phyloP scores from a whole-genome alignment of 495 filamentous ascomycete species.

The Podospora sp. region DNA sequence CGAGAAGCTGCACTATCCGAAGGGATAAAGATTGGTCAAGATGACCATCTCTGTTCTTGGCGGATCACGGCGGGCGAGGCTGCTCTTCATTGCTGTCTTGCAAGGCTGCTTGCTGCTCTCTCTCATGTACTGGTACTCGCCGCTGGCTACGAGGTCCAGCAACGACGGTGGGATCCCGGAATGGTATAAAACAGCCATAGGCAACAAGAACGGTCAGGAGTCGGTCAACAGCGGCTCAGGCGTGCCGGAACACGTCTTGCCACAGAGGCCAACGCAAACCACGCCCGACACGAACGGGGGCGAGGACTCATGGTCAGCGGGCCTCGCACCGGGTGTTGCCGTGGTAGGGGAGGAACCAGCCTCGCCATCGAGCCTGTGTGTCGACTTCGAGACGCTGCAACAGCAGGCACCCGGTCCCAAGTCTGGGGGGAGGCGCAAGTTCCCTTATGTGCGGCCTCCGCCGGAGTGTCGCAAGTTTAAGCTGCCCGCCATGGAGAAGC shows the following conservation, averaged over 20 bases:
- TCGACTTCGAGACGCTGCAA: constrained; percentile 29
- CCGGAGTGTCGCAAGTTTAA: constrained; percentile 61
- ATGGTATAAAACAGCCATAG: neutral
- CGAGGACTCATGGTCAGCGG: neutral
- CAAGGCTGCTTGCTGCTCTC: neutral
- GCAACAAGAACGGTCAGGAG: neutral
- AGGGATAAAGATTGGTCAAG: neutral
- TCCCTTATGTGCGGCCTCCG: constrained; percentile 59
- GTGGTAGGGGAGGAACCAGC: neutral
- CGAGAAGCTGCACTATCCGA: too few species aligned
- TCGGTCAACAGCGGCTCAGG: neutral
- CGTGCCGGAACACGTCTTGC: neutral
- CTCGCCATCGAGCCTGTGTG: constrained; percentile 11
- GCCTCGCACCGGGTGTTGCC: neutral
- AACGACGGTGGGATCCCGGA: neutral
- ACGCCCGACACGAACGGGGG: neutral
- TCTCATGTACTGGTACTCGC: constrained; percentile 6
- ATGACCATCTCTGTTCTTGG: constrained; percentile 9
- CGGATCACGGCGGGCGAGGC: constrained; percentile 1
- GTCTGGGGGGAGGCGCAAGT: constrained; percentile 45
- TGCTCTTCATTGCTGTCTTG: neutral
- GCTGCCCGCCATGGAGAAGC: constrained; percentile 54
- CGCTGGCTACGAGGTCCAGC: neutral
- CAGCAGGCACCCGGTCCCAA: constrained; percentile 35
- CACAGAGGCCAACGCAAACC: neutral